Conservation (phyloP, 192 early-diverging fungal species). For the Coemansia sp. region DNA sequence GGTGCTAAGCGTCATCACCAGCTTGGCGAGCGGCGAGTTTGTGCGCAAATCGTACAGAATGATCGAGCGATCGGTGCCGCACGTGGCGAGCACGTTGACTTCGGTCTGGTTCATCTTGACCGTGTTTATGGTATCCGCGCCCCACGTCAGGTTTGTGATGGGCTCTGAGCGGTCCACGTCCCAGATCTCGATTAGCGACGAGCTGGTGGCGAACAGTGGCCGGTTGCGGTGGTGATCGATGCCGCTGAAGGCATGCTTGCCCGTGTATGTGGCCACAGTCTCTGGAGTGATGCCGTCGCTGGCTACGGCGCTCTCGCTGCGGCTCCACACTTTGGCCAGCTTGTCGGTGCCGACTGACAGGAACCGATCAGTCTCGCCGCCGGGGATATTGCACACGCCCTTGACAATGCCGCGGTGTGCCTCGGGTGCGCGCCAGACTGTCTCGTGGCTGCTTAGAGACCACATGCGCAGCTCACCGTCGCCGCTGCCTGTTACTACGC, state of each 20-base stretch:
- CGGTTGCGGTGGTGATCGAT: slow-evolving; percentile 89
- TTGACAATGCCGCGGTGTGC: slow-evolving; percentile 86
- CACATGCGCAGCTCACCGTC: slow-evolving; percentile 96
- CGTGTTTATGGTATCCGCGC: slow-evolving; percentile 89
- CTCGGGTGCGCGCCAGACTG: slow-evolving; percentile 66
- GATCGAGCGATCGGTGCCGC: slow-evolving; percentile 91
- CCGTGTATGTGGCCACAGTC: slow-evolving; percentile 74
- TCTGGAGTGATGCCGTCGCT: slow-evolving; percentile 34
- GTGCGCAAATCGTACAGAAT: slow-evolving; percentile 94
- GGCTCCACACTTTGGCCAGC: slow-evolving; percentile 91
- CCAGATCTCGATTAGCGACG: slow-evolving; percentile 88
- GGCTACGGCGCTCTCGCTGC: slow-evolving; percentile 41
- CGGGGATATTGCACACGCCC: slow-evolving; percentile 74
- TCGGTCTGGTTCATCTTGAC: slow-evolving; percentile 98
- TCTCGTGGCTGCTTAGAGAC: slow-evolving; percentile 75
- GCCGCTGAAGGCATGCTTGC: slow-evolving; percentile 76
- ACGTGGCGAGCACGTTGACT: slow-evolving; percentile 86
- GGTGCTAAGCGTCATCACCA: slow-evolving; percentile 78
- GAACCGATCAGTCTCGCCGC: slow-evolving; percentile 62
- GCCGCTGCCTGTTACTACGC: slow-evolving; percentile 84
- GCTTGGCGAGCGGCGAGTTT: slow-evolving; percentile 79
- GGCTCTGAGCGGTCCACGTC: slow-evolving; percentile 85
- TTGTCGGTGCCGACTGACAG: slow-evolving; percentile 94
- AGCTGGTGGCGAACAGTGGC: slow-evolving; percentile 84
- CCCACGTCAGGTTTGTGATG: slow-evolving; percentile 82